These are phyloP conservation scores for Ustilago tritici DNA, from an alignment of 1,284 basidiomycete species.

Conservation along the genomic window DNA sequence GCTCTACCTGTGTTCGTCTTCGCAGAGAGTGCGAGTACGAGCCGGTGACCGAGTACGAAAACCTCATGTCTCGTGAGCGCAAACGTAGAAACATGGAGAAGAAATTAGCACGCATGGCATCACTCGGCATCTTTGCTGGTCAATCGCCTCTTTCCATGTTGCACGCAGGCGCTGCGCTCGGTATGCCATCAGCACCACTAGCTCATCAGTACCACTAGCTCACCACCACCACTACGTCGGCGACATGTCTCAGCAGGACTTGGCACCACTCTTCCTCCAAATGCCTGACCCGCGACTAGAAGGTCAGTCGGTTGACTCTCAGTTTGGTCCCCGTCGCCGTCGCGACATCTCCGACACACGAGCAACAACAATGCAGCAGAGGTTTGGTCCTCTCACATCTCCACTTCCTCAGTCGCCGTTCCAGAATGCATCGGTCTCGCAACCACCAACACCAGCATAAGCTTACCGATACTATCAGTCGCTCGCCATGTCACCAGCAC, in stretches of 20 bases:
- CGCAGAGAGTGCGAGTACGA: conserved; percentile 63
- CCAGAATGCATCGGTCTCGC: conserved; percentile 40
- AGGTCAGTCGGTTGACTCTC: conserved; percentile 22
- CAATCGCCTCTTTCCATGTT: conserved; percentile 46
- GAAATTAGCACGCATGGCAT: conserved; percentile 42
- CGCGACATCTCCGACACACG: conserved; percentile 40
- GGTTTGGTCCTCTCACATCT: conserved; percentile 25
- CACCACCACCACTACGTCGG: conserved; percentile 18
- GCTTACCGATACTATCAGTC: conserved; percentile 34
- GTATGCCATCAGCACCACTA: conserved; percentile 24
- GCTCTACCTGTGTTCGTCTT: conserved; percentile 60
- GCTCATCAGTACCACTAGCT: conserved; percentile 16
- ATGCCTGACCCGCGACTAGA: conserved; percentile 21
- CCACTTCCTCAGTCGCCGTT: conserved; percentile 15
- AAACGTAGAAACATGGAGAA: conserved; percentile 61
- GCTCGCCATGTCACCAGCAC: conserved; percentile 19
- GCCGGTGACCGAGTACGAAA: conserved; percentile 61
- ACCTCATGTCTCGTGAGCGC: conserved; percentile 62
- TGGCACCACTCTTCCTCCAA: conserved; percentile 27
- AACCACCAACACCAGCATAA: conserved; percentile 40
- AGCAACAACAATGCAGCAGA: conserved; percentile 21
- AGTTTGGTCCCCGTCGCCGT: conserved; percentile 42
- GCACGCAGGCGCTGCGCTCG: conserved; percentile 26
- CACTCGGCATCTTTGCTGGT: conserved; percentile 45
- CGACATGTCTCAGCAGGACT: conserved; percentile 22